These are phyloP conservation scores for Beauveria varroae DNA, from an alignment of 2,329 filamentous ascomycete genomes.

Conservation along the genomic window DNA sequence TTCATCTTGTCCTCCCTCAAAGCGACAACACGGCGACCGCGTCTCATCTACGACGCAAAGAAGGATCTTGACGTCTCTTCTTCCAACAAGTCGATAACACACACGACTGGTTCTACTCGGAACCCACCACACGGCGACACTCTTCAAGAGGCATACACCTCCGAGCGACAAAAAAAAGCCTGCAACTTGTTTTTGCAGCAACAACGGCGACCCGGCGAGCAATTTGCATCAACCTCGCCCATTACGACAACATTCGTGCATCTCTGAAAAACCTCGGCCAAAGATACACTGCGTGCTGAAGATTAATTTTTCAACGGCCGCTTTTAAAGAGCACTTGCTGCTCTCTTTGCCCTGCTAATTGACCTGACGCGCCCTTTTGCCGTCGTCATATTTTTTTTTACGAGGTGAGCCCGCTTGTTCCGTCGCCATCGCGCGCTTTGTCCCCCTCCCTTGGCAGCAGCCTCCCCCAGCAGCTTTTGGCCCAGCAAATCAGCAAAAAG, in stretches of 20 bases:
- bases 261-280: background rate
- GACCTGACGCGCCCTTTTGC: conserved; percentile 3
- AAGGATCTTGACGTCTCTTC: background rate
- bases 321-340: background rate
- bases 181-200: background rate
- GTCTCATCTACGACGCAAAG: background rate
- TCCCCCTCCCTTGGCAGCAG: background rate
- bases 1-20: background rate
- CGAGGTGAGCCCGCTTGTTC: background rate
- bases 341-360: background rate
- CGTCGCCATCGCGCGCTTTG: background rate
- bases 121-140: background rate
- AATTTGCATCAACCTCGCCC: background rate
- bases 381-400: conserved; percentile 2
- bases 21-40: conserved; percentile 6
- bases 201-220: background rate
- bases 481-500: too few relatives aligned
- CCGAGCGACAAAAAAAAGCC: background rate
- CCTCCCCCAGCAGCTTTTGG: background rate
- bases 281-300: background rate
- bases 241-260: background rate
- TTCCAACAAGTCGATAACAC: background rate
- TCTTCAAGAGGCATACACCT: background rate
- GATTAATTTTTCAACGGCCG: background rate
- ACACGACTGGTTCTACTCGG: background rate